Percentiles rank a stretch among this genome's conserved stretches.
phyloP scores from a whole-genome alignment of 306 rosid species.

The Amphicarpaea edgeworthii region DNA sequence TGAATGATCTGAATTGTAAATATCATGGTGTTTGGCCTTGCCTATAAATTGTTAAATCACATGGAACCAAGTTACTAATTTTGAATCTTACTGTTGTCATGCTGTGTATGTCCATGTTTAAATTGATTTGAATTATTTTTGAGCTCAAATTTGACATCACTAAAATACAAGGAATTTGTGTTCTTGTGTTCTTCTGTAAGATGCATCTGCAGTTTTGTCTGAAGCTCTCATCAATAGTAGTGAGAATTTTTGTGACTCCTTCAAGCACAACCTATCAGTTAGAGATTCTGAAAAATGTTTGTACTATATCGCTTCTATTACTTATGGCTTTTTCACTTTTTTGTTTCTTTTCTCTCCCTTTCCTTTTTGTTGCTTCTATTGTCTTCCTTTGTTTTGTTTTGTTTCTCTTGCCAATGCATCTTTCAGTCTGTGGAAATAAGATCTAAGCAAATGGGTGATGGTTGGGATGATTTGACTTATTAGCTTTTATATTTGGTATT shows the following conservation, averaged over 20 bases:
- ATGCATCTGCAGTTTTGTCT: slow-evolving; percentile 16
- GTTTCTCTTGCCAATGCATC: background rate
- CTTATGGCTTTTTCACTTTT: no score
- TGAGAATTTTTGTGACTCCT: background rate
- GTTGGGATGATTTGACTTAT: slow-evolving; percentile 29
- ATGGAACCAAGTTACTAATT: slow-evolving; percentile 6
- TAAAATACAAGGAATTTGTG: background rate
- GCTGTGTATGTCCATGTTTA: background rate
- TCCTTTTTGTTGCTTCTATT: no score
- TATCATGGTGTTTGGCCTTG: slow-evolving; percentile 20
- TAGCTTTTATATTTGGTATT: slow-evolving; percentile 25
- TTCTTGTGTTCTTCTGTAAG: background rate
- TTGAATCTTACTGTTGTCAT: slow-evolving; percentile 14
- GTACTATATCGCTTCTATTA: no score
- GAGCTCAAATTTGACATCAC: slow-evolving; percentile 3
- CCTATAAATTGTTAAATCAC: slow-evolving; percentile 6
- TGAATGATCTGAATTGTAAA: background rate
- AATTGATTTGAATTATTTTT: slow-evolving; percentile 1
- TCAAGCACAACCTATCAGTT: background rate
- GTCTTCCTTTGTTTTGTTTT: no score
- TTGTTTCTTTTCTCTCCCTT: no score
- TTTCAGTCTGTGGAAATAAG: slow-evolving; percentile 2
- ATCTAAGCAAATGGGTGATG: slow-evolving; percentile 1
- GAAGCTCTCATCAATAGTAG: background rate
- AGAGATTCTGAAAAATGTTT: no score